These are phyloP conservation scores for Beauveria varroae DNA, from an alignment of 2,329 filamentous ascomycete genomes.

Conservation along the genomic window DNA sequence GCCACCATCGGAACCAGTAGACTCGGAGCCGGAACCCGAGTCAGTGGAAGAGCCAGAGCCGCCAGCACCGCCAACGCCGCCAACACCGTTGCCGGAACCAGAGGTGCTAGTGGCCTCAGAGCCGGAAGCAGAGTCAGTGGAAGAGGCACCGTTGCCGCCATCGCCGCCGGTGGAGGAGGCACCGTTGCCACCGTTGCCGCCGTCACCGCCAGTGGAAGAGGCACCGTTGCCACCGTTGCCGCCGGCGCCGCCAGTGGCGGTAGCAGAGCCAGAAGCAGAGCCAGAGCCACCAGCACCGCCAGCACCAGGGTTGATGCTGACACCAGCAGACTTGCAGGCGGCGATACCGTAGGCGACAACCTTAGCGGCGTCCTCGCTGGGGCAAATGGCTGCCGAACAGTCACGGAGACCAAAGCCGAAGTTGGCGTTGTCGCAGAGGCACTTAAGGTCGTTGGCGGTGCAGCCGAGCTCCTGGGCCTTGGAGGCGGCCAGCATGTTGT, in stretches of 20 bases:
- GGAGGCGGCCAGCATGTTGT: slow-evolving; percentile 39
- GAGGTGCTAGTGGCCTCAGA: slow-evolving; percentile 12
- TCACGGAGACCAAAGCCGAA: slow-evolving; percentile 45
- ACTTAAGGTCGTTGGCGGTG: slow-evolving; percentile 30
- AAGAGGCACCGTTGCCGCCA: slow-evolving; percentile 17
- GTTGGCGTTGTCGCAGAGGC: slow-evolving; percentile 39
- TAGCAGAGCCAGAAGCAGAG: slow-evolving; percentile 4
- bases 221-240: slow-evolving; percentile 8
- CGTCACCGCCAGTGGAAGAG: slow-evolving; percentile 17
- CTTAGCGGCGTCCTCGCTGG: slow-evolving; percentile 24
- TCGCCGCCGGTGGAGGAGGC: slow-evolving; percentile 14
- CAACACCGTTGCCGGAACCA: neutral
- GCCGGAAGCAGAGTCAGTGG: slow-evolving; percentile 12
- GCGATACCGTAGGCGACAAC: slow-evolving; percentile 32
- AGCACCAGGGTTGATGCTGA: neutral
- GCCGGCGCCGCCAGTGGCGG: neutral
- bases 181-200: slow-evolving; percentile 15
- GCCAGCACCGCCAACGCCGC: too few species aligned
- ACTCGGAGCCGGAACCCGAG: slow-evolving; percentile 12
- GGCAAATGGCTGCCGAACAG: slow-evolving; percentile 40
- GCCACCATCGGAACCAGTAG: slow-evolving; percentile 11
- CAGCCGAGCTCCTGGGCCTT: slow-evolving; percentile 41
- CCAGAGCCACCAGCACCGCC: too few species aligned
- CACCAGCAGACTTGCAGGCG: slow-evolving; percentile 30
- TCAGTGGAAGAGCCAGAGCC: slow-evolving; percentile 10